Evolutionary conservation across 2,329 filamentous ascomycete species (phyloP), one percentile per base, ranked within the genome.

Genomic region (Fusarium nisikadoi): DNA sequence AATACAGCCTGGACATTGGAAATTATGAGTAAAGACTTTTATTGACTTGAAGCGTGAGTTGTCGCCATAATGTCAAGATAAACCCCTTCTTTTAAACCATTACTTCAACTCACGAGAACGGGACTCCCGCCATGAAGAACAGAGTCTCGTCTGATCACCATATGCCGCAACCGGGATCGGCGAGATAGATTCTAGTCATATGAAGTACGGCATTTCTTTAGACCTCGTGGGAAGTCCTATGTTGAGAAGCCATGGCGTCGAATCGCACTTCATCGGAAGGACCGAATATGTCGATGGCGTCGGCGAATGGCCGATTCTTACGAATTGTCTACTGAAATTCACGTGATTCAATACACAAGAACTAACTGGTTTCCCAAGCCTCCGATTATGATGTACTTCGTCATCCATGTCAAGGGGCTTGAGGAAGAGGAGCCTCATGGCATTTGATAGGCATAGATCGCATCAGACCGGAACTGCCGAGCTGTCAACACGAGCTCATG

Each of bases 211-310:
- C 41, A 46, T 62, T 23, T 10, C 50, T 57, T 35, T 25, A 43
- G 53, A 52, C 23, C 41, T 55, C 43, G 20, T 72, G 57, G 38
- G 33, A 53, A 31, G 29, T 20, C 62, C 38, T 58, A 17, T 41
- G 43, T 59, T 50, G 61, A 42, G 56, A 58, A 61, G 47, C 52
- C 52, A 70, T 45, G 50, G 49, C 36, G 33, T 29, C 55, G 47
- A 38, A 61, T 38, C 42, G 33, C 45, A 27, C 46, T 57, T 58
- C 39, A 33, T 61, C 66, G 70, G 70, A 65, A 47, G 50, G 66
- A 23, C 70, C 70, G 70, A 71, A 65, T 56, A 41, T 41, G 52
- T 45, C 36, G 19, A 67, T 66, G 50, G 61, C 53, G 47, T 47
- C 42, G 14, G 46, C n/a, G 35, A 47, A 42, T 38, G 39, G 46